Base-by-base conservation (phyloP, 108 stramenopile species). In the Seminavis robusta region DNA sequence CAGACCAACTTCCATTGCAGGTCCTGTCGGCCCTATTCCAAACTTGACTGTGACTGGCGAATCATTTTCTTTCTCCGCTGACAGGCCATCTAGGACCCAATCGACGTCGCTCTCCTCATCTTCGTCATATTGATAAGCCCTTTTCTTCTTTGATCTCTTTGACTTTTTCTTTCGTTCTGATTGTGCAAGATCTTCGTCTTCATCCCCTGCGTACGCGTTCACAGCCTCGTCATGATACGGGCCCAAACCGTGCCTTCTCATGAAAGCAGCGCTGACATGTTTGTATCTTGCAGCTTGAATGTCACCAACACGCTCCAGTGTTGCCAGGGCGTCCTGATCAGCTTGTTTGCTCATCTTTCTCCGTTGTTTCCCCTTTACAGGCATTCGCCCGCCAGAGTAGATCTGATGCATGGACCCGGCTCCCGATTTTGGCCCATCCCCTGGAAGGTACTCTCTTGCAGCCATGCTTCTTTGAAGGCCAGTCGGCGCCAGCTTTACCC, bases 231-330 rank as follows among this genome's bases (percentile, higher is more conserved):
- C n/a, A n/a, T n/a, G n/a, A 56, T 62, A 63, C 37, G 52, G 58
- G 42, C 87, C 83, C 11, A 89, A 28, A 13, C 63, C 65, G 58
- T 86, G 81, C 26, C 78, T 59, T 48, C 65, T 57, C 56, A 81
- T 63, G 58, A 90, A 90, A 0, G n/a, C 63, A 23, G 56, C 33
- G 48, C 75, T 80, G 37, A 90, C 50, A 54, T 84, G 71, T 11
- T 61, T 57, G 57, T 82, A 90, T 51, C 52, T 80, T 6, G 79
- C 80, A 30, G 81, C 69, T 1, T 44, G 59, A 3, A 80, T 56
- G 65, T 67, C 68, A 9, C 80, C 80, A 62, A 82, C 47, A 29
- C 59, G 65, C 33, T 60, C 44, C 41, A 91, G 43, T 52, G 82
- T 75, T 2, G 49, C 37, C 1, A 77, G 44, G 33, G 88, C 83